Conservation (phyloP, 148 eudicot genomes). For the Nepenthes mirabilis region DNA sequence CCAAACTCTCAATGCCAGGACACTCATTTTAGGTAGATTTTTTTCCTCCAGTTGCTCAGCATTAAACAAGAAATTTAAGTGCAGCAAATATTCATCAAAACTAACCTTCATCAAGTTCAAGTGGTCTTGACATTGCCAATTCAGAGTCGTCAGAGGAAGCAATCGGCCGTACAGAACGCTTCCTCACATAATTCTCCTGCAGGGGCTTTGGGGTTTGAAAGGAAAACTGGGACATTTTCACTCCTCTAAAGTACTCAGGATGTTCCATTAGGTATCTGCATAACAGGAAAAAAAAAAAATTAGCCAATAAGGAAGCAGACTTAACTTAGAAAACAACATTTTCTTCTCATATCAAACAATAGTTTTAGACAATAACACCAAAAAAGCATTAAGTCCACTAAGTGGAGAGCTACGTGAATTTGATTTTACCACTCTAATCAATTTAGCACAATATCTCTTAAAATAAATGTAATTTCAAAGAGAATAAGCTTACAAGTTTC, state of each 20-base stretch:
- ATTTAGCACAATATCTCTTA: too few relatives aligned
- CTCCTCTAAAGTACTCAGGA: constrained; percentile 53
- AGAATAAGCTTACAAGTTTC: too few relatives aligned
- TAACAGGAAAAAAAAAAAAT: constrained; percentile 2
- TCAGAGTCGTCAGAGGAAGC: constrained; percentile 13
- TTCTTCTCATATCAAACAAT: background rate
- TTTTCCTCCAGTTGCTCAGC: too few relatives aligned
- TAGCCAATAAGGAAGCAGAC: background rate
- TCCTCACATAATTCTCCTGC: constrained; percentile 80
- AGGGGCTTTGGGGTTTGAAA: constrained; percentile 84
- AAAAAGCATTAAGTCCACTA: too few relatives aligned
- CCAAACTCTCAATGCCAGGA: too few relatives aligned
- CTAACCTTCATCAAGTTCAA: constrained; percentile 32
- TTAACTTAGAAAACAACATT: background rate
- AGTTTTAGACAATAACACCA: background rate
- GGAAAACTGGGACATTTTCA: constrained; percentile 59
- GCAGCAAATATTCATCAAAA: background rate
- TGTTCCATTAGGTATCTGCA: constrained; percentile 65
- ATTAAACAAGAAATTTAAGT: too few relatives aligned
- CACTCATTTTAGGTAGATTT: too few relatives aligned
- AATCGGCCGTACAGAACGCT: constrained; percentile 44
- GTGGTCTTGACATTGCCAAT: constrained; percentile 6
- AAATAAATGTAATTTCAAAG: too few relatives aligned
- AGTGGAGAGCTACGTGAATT: too few relatives aligned
- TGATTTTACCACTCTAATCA: too few relatives aligned